Evolutionary conservation across 2,329 filamentous ascomycete genomes (phyloP), one percentile per base, ranked within the genome.

Genomic region (Microdochium trichocladiopsis): DNA sequence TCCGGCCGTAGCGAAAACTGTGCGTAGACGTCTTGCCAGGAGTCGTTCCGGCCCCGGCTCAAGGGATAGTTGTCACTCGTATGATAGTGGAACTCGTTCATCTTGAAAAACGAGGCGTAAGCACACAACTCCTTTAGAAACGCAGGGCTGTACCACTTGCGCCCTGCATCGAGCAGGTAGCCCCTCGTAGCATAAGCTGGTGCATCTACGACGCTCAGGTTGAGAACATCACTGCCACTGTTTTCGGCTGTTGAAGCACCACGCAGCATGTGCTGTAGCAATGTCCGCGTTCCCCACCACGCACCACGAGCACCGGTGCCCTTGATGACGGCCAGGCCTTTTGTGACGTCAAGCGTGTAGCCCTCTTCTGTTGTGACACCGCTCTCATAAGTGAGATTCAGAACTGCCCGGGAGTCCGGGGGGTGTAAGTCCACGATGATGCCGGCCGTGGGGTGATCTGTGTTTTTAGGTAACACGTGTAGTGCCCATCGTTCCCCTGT

Each of bases 71-170:
- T 76, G 61, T 77, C 74, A 58, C 71, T 74, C 6, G 71, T 69
- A 56, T 77, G 74, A 55, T 75, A 75, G 52, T 77, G 74, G 49
- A 77, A 76, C 56, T 75, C 72, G 12, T 68, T 71, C 58, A 76
- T 65, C 59, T 74, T 77, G 64, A 76, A 77, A 59, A 73, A 73
- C 14, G 68, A 70, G 2, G 68, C 69, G 51, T 73, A 74, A 24
- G 69, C 71, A 62, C 72, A 74, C 21, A 73, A 57, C 22, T 73
- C 70, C 50, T 72, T 71, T 24, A 74, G 63, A 47, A 74, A 74
- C 1, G 61, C 58, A 1, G 65, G 61, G 2, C 66, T 55, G 54
- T 74, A 74, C 69, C 69, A 74, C 52, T 74, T 74, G 11, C 72
- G 64, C 12, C 71, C 71, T 0, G 70, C 71, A 53, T 74, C 71